A percentile compares a stretch with the other conserved stretches of the same genome.
Evolutionary conservation across 2,329 filamentous ascomycete species (phyloP).

Genomic region (Neofusicoccum parvum): DNA sequence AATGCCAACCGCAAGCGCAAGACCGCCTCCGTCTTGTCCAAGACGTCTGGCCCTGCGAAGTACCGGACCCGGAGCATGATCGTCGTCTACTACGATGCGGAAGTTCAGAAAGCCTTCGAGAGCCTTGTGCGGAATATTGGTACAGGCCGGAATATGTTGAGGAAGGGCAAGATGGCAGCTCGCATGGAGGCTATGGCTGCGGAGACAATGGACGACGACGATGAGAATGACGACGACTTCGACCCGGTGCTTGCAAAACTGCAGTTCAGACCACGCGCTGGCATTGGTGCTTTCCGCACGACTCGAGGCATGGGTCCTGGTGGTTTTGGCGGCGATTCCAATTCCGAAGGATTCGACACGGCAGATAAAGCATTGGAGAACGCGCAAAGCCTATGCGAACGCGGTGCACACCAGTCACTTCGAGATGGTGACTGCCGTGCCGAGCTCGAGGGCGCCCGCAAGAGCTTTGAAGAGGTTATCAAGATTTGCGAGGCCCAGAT

Average conservation of each 20-base stretch:
- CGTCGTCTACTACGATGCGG: constrained; percentile 89
- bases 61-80: constrained; percentile 75
- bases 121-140: constrained; percentile 80
- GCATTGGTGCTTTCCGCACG: constrained; percentile 32
- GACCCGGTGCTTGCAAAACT: constrained; percentile 36
- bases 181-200: constrained; percentile 59
- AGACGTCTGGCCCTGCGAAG: constrained; percentile 49
- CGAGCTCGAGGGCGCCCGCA: constrained; percentile 71
- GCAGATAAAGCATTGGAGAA: constrained; percentile 78
- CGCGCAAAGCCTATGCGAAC: constrained; percentile 80
- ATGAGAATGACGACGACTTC: constrained; percentile 31
- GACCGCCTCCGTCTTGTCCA: constrained; percentile 45
- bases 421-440: constrained; percentile 81
- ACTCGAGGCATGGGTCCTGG: constrained; percentile 28
- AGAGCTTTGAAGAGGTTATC: constrained; percentile 65
- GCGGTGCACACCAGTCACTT: constrained; percentile 86
- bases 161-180: constrained; percentile 84
- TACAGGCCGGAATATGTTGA: constrained; percentile 76
- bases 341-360: constrained; percentile 54
- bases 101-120: constrained; percentile 82
- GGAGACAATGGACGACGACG: constrained; percentile 31
- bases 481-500: constrained; percentile 61
- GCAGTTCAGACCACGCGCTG: constrained; percentile 37
- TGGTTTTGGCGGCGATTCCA: constrained; percentile 22
- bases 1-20: constrained; percentile 44